phyloP scores from a whole-genome alignment of 179 eudicot species.

The Spinacia oleracea region DNA sequence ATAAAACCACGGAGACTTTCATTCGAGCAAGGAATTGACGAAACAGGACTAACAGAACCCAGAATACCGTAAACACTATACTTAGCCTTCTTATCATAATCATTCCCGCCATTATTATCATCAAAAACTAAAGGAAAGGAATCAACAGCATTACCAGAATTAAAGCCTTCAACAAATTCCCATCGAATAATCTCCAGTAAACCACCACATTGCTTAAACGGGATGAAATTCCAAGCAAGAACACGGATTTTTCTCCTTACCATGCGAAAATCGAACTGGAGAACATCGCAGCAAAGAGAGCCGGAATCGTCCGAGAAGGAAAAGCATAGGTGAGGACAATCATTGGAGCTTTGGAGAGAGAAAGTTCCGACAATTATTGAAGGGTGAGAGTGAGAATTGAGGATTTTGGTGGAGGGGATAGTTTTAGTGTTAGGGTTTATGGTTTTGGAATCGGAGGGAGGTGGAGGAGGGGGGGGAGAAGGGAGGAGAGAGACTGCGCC shows the following conservation, averaged over 20 bases:
- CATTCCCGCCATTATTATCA: conserved; percentile 14
- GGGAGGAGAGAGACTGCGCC: conserved; percentile 46
- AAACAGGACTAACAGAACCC: conserved; percentile 68
- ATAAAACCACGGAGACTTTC: conserved; percentile 52
- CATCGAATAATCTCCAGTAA: conserved; percentile 70
- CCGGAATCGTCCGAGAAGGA: conserved; percentile 55
- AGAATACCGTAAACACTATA: conserved; percentile 46
- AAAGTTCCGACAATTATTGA: conserved; percentile 57
- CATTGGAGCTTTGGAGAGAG: conserved; percentile 31
- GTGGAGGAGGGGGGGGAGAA: conserved; percentile 14
- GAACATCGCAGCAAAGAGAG: conserved; percentile 63
- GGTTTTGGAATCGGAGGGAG: conserved; percentile 19
- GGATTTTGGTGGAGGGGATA: conserved; percentile 30
- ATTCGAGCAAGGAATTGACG: conserved; percentile 46
- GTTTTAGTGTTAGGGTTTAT: conserved; percentile 29
- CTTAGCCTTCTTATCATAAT: conserved; percentile 36
- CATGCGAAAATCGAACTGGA: conserved; percentile 47
- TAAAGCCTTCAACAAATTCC: conserved; percentile 32
- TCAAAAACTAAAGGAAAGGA: conserved; percentile 36
- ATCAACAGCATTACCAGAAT: conserved; percentile 17
- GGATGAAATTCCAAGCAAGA: conserved; percentile 78
- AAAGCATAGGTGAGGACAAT: conserved; percentile 49
- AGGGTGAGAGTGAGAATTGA: conserved; percentile 47
- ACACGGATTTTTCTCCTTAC: conserved; percentile 49
- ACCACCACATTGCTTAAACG: conserved; percentile 52